Conservation (phyloP, 495 filamentous ascomycete species). For the Aspergillus indologenus region DNA sequence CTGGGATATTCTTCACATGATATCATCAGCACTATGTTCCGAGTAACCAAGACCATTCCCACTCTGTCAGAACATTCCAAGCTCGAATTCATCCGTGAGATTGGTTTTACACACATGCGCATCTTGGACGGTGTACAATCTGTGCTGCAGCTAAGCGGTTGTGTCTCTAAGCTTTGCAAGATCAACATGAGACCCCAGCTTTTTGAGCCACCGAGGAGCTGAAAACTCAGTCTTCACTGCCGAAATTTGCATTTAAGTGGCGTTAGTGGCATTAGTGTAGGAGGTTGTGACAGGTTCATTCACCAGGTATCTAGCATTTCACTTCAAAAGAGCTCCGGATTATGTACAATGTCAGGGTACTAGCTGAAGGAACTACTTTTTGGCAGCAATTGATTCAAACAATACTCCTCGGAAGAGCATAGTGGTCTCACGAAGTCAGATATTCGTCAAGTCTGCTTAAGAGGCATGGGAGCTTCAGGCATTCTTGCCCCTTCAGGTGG, state of each 20-base stretch:
- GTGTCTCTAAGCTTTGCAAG: conserved; percentile 82
- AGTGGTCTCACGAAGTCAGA: not conserved
- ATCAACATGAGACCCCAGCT: conserved; percentile 91
- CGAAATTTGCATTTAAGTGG: conserved; percentile 13
- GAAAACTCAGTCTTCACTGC: conserved; percentile 7
- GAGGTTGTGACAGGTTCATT: not conserved
- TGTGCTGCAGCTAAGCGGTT: conserved; percentile 86
- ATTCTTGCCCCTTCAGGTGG: conserved; percentile 64
- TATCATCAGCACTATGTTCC: conserved; percentile 98
- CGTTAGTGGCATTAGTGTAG: conserved; percentile 16
- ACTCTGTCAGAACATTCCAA: conserved; percentile 89
- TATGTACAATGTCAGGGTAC: not conserved
- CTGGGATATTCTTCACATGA: conserved; percentile 95
- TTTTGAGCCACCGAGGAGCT: conserved; percentile 58
- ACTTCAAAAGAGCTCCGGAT: not conserved
- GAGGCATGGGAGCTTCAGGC: conserved; percentile 46
- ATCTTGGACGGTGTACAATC: conserved; percentile 96
- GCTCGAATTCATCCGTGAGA: conserved; percentile 94
- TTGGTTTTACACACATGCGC: conserved; percentile 99
- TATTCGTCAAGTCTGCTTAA: conserved; percentile 5
- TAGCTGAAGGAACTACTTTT: not conserved
- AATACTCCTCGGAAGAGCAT: not conserved
- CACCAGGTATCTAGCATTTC: conserved; percentile 4
- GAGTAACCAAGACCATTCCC: conserved; percentile 91
- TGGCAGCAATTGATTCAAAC: not conserved